Evolutionary conservation across 1,139 yeast genomes (phyloP), one percentile per base, ranked within the genome.

Genomic region (Debaryomyces fabryi): DNA sequence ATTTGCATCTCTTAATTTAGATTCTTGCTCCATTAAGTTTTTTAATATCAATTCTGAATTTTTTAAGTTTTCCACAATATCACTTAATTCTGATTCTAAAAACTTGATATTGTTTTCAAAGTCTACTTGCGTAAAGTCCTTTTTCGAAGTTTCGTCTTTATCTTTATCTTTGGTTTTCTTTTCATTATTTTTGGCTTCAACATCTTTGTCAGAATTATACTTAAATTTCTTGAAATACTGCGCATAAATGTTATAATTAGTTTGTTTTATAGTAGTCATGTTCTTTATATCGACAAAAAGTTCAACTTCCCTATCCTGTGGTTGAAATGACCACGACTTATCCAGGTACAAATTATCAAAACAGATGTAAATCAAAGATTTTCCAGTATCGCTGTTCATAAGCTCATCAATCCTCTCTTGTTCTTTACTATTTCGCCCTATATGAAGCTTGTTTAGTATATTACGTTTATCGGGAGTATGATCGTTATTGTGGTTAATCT

Each of bases 281-380:
- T 69, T 69, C 51, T 73, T 66, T 47, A 75, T 66, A 44, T 69
- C 68, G 13, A 75, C 76, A 12, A 49, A 56, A 34, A 75, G 46
- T 49, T 69, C 69, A 16, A 76, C 60, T 42, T 76, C 78, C 39
- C 64, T 61, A 2, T 57, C 39, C 32, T 53, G 50, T 5, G 78
- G 74, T 18, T 60, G 57, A 55, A 73, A 76, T 20, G 77, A 67
- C 79, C 79, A 76, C 12, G 76, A 71, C 53, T 69, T 69, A 55
- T 76, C 81, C 44, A 58, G 58, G 57, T 68, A 75, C 32, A 74
- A 49, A 53, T 76, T 76, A 57, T 76, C 79, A 56, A 75, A 74
- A 55, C 81, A 76, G 24, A 76, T 61, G 52, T 72, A 65, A 18
- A 75, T 64, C 35, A 63, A 56, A 3, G 72, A 68, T 45, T 63